Conservation (phyloP, 2,329 filamentous ascomycete species). For the Alternaria novae-zelandiae region DNA sequence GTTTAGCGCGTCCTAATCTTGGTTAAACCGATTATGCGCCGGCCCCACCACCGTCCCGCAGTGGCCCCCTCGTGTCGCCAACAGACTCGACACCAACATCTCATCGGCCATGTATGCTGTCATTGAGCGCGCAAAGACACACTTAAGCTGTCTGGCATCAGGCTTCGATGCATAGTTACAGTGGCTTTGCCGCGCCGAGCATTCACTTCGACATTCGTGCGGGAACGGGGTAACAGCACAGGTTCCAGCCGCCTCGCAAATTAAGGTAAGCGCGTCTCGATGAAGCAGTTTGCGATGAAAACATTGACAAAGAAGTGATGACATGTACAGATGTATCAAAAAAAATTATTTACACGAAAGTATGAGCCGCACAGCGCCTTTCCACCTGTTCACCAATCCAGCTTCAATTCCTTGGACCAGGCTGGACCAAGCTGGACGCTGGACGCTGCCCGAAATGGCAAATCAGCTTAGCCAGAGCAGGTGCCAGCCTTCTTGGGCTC, state of each 20-base stretch:
- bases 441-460: background rate
- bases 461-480: constrained; percentile 27
- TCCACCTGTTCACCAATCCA: background rate
- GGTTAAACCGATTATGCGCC: background rate
- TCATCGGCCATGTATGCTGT: background rate
- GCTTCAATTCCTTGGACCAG: background rate
- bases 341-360: background rate
- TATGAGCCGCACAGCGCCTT: background rate
- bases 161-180: background rate
- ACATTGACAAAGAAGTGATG: background rate
- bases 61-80: background rate
- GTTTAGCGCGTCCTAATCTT: background rate
- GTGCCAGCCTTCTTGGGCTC: constrained; percentile 34
- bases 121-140: background rate
- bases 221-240: background rate
- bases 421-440: background rate
- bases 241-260: background rate
- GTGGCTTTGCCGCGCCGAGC: background rate
- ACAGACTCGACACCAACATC: background rate
- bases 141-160: background rate
- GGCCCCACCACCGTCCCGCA: background rate
- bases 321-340: constrained; percentile 1
- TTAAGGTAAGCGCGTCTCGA: background rate
- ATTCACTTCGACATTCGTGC: background rate
- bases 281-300: background rate